Base-by-base conservation (phyloP, 1,139 yeast species). In the Meyerozyma sp. region DNA sequence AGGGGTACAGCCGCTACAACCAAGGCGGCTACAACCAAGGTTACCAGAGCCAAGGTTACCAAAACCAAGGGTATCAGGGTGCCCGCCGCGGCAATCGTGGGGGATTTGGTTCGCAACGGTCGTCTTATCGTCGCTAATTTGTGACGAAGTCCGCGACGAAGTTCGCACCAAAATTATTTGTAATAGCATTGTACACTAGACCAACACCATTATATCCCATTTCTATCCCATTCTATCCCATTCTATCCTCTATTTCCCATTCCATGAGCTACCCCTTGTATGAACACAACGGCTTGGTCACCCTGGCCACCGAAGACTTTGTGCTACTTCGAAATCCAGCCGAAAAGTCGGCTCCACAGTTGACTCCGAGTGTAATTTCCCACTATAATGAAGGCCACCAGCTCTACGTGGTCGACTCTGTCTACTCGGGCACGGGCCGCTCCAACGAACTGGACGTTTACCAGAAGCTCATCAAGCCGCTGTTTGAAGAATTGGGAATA, bases 391-490 rank as follows among this genome's bases (percentile, higher is more conserved):
- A 34, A 9, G 13, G 25, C 25, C 37, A 21, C 3, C n/a, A 34
- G 11, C 14, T 34, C n/a, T 16, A 20, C 14, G 13, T 34, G 5
- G 26, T 83, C 10, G 89, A 84, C 53, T 83, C 90, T 0, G 56
- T 75, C 2, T 58, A 61, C 9, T 81, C 89, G 0, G 89, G 89
- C 0, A 64, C 65, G 0, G 84, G 83, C 1, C 66, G 85, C 45
- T 44, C 50, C 1, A 48, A 53, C 1, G 48, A 57, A 1, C 65
- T 63, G 32, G 73, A 77, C 46, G 56, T 81, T 14, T 80, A 77
- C 53, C 36, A 46, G 0, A 52, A 59, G 2, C 60, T 81, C 0
- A 47, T 84, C 9, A 48, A 57, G 29, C 85, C 85, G 2, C 48
- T 81, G 1, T 65, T 83, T 20, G 53, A 60, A 0, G 45, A 52